These are phyloP conservation scores for Coniochaeta sp. DNA, from an alignment of 2,329 filamentous ascomycete genomes.

Conservation along the genomic window DNA sequence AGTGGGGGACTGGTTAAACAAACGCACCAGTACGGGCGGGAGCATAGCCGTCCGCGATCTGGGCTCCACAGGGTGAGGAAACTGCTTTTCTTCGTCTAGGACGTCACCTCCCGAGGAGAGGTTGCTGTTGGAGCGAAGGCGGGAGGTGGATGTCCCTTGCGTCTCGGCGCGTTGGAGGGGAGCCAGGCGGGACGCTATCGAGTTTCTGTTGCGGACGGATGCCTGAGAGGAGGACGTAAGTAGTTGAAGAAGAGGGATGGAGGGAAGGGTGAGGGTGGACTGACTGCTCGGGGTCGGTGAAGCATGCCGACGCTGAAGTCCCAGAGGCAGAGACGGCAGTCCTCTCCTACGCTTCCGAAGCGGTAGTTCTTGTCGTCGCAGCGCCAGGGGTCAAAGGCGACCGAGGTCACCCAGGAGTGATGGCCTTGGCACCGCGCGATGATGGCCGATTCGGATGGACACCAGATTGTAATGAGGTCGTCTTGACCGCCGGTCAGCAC, in stretches of 20 bases:
- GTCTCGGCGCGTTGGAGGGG: conserved; percentile 53
- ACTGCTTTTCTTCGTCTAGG: conserved; percentile 50
- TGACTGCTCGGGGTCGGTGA: conserved; percentile 71
- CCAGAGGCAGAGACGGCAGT: conserved; percentile 86
- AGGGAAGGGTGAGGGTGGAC: too few relatives aligned
- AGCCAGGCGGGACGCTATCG: conserved; percentile 43
- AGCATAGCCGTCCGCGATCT: conserved; percentile 76
- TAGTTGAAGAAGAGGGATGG: too few relatives aligned
- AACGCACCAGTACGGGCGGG: conserved; percentile 80
- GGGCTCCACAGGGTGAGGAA: conserved; percentile 79
- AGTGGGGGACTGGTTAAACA: too few relatives aligned
- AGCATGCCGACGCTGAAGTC: conserved; percentile 98
- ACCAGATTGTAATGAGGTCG: conserved; percentile 95
- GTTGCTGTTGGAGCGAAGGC: conserved; percentile 66
- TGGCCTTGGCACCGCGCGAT: conserved; percentile 93
- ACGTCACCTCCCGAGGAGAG: conserved; percentile 37
- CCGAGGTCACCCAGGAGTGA: conserved; percentile 88
- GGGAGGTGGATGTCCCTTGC: conserved; percentile 46
- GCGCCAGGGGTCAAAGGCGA: conserved; percentile 94
- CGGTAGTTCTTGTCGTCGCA: conserved; percentile 94
- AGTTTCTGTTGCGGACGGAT: conserved; percentile 49
- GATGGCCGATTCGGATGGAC: conserved; percentile 71
- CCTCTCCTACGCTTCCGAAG: conserved; percentile 93
- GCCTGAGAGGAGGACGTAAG: too few relatives aligned
- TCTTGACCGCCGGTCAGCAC: conserved; percentile 93